phyloP scores from a whole-genome alignment of 31 red algal genomes.

The Asparagopsis taxiformis region DNA sequence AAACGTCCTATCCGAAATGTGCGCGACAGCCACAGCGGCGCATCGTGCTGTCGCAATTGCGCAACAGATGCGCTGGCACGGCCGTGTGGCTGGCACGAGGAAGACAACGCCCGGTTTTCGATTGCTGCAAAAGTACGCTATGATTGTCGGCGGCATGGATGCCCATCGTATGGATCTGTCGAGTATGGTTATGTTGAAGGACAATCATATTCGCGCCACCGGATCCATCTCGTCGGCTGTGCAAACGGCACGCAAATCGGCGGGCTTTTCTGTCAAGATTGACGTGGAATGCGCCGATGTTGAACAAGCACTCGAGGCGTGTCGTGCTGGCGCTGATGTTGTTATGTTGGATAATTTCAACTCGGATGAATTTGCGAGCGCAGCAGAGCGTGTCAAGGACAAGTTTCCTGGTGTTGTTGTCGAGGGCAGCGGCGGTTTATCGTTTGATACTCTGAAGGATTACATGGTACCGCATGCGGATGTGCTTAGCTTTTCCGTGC shows the following conservation, averaged over 20 bases:
- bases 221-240: conserved; percentile 67
- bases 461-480: conserved; percentile 73
- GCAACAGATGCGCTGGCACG: conserved; percentile 33
- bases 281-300: conserved; percentile 79
- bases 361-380: conserved; percentile 11
- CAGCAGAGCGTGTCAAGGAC: conserved; percentile 33
- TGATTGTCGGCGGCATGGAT: conserved; percentile 88
- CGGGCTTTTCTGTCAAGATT: conserved; percentile 91
- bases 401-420: conserved; percentile 49
- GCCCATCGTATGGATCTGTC: conserved; percentile 92
- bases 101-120: conserved; percentile 98
- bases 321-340: conserved; percentile 86
- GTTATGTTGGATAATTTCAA: conserved; percentile 97
- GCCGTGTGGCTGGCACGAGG: conserved; percentile 79
- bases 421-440: conserved; percentile 86
- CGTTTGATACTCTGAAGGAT: conserved; percentile 17
- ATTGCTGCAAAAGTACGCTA: conserved; percentile 92
- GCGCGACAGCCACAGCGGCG: conserved; percentile 75
- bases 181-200: conserved; percentile 96
- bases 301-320: conserved; percentile 57
- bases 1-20: conserved; percentile 78
- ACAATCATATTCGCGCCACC: conserved; percentile 82
- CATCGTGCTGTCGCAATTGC: conserved; percentile 22
- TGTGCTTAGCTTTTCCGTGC: conserved; percentile 82
- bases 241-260: conserved; percentile 20